Base-by-base conservation (phyloP, 768 basidiomycete genomes). In the Boletus sp. region DNA sequence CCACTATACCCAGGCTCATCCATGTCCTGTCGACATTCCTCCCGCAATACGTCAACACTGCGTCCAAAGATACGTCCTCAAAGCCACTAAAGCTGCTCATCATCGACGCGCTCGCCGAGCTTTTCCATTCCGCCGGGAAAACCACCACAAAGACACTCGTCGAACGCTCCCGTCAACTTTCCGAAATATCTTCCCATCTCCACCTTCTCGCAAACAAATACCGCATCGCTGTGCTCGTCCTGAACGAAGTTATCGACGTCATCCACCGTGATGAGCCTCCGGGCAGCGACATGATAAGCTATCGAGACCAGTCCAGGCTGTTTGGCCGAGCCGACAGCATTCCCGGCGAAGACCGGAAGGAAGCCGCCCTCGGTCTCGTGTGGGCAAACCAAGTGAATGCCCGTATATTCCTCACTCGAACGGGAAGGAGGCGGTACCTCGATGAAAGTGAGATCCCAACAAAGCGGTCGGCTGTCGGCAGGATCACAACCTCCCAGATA, bases 371-470 rank as follows among this genome's bases (percentile, higher is more conserved):
- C 2, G 95, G 95, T 3, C 83, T 97, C 47, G 85, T 84, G 9
- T 98, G 96, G 96, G 89, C 95, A 15, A 98, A 96, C 69, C 88
- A 92, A 63, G 77, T 98, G 53, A 95, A 96, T 61, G 80, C 79
- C 5, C 82, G 96, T 23, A 79, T 98, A 43, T 85, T 96, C 78
- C 79, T 97, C 48, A 82, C 80, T 41, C 81, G 91, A 30, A 94
- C 93, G 0, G 81, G 81, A 10, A 76, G 91, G 55, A 78, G 87
- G 53, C 77, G 83, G 43, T 76, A 83, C 54, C 65, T 88, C 27
- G 71, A 76, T 51, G 75, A 75, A 38, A 58, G 54, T 25, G 72
- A 70, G 50, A 42, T 40, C 17, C 57, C 59, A 13, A 71, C 65
- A 56, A 74, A 71, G 53, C 54, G 60, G 9, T 47, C 63, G 45